These are phyloP conservation scores for Penicillium sp. DNA, from an alignment of 2,329 filamentous ascomycete genomes.

Conservation along the genomic window DNA sequence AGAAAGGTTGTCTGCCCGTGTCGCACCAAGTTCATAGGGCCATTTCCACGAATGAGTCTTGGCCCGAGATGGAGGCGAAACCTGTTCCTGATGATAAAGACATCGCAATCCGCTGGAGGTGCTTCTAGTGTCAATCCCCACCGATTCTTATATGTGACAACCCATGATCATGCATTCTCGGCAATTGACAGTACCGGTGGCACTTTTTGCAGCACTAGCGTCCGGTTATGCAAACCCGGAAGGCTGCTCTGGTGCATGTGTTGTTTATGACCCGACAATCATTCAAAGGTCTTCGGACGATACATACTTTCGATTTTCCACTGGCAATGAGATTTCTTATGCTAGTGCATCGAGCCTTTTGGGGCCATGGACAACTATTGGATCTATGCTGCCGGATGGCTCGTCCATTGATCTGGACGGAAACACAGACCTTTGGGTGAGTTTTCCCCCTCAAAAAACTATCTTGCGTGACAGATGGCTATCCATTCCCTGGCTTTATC, in stretches of 20 bases:
- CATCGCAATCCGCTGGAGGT: neutral
- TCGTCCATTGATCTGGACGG: conserved; percentile 50
- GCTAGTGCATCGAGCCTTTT: conserved; percentile 49
- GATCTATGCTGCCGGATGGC: conserved; percentile 48
- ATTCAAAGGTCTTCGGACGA: conserved; percentile 51
- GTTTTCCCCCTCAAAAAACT: neutral
- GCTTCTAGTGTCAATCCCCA: neutral
- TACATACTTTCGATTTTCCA: conserved; percentile 56
- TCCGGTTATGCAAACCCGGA: conserved; percentile 33
- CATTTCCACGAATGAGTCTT: conserved; percentile 17
- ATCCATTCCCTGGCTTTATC: neutral
- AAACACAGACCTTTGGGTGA: conserved; percentile 53
- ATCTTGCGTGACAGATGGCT: neutral
- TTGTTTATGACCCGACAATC: conserved; percentile 51
- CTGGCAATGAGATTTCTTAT: conserved; percentile 52
- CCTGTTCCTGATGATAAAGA: neutral
- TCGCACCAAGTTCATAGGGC: neutral
- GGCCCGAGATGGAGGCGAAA: neutral
- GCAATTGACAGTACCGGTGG: neutral
- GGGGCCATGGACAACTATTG: conserved; percentile 54
- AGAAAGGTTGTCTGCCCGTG: conserved; percentile 3
- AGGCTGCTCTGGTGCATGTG: conserved; percentile 32
- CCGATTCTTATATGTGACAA: neutral
- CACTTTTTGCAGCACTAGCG: conserved; percentile 17
- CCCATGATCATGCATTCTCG: conserved; percentile 7